A percentile compares a stretch with the other conserved stretches of the same genome.
Evolutionary conservation across 1,284 basidiomycete species (phyloP).

Genomic region (Ganoderma meredithae): DNA sequence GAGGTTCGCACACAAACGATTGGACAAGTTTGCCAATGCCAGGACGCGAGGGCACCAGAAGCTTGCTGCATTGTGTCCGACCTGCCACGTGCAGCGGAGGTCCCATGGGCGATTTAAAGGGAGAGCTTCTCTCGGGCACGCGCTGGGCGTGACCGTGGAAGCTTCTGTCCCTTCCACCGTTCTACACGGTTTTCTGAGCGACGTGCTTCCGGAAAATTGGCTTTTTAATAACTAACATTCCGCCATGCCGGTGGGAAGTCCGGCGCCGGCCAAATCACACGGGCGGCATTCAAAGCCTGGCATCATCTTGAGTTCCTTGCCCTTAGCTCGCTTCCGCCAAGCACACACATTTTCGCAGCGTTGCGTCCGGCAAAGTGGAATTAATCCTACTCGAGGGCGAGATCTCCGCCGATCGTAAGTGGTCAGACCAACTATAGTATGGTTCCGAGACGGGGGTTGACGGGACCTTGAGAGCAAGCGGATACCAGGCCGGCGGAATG

Average conservation of each 20-base stretch:
- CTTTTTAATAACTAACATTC: slow-evolving; percentile 9
- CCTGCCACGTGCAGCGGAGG: slow-evolving; percentile 1
- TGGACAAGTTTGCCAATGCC: slow-evolving; percentile 2
- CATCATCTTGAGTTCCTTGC: neutral
- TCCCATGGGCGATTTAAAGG: slow-evolving; percentile 9
- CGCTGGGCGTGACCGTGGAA: slow-evolving; percentile 10
- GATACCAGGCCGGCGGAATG: neutral
- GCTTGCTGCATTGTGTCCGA: neutral
- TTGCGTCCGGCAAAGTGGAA: neutral
- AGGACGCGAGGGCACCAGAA: slow-evolving; percentile 1
- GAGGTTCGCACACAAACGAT: neutral
- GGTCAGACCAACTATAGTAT: neutral
- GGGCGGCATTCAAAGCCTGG: neutral
- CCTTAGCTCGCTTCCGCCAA: slow-evolving; percentile 4
- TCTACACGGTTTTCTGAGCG: neutral
- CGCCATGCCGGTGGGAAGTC: slow-evolving; percentile 11
- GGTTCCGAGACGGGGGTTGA: neutral
- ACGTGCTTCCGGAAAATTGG: slow-evolving; percentile 26
- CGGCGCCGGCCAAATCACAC: slow-evolving; percentile 7
- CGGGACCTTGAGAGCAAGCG: neutral
- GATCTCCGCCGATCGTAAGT: slow-evolving; percentile 24
- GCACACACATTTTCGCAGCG: neutral
- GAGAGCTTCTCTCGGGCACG: slow-evolving; percentile 22
- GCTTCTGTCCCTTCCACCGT: slow-evolving; percentile 3
- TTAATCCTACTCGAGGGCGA: slow-evolving; percentile 12